Base-by-base conservation (phyloP, 352 stramenopile genomes). In the Globisporangium iwayamae region DNA sequence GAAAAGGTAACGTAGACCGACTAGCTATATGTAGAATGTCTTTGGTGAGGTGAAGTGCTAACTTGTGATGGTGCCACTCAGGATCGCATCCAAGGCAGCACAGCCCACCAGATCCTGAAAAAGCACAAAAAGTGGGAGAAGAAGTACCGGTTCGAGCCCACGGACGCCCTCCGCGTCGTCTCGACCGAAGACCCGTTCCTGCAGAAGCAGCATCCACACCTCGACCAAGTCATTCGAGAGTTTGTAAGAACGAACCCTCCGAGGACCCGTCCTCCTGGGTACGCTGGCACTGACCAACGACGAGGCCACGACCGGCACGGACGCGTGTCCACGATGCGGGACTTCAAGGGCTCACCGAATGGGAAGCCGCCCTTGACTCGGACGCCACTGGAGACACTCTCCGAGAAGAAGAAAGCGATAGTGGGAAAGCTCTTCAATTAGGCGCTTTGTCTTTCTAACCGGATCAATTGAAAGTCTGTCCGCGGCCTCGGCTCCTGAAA, bases 91-190 rank as follows among this genome's bases (percentile, higher is more conserved):
- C 87, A 96, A 70, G 74, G 76, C n/a, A 76, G 53, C 39, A 80
- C 80, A 0, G 87, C 87, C 0, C 85, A 92, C 45, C 78, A 93
- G 56, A 84, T 94, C 41, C 54, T 96, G 18, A 96, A 93, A 60
- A 96, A 93, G 62, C 75, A 94, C 73, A 96, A 93, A 58, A 92
- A 92, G 55, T 96, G 87, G 87, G 79, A 91, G 58, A 96, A 96
- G 66, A 88, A 79, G 55, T 92, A 85, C 60, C 78, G 78, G 16
- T 77, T 72, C 62, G 79, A 88, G 71, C 36, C 68, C 36, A 86
- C 73, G 0, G 71, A 81, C n/a, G 68, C 73, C 25, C 52, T 88
- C 20, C 74, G 65, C 55, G 70, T 73, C 16, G 71, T 79, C 55
- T 63, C 67, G 45, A 79, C 76, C 0, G 83, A 94, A 66, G 85